Evolutionary conservation across 208 protist genomes (phyloP).

Genomic region (Acanthamoeba castellanii): DNA sequence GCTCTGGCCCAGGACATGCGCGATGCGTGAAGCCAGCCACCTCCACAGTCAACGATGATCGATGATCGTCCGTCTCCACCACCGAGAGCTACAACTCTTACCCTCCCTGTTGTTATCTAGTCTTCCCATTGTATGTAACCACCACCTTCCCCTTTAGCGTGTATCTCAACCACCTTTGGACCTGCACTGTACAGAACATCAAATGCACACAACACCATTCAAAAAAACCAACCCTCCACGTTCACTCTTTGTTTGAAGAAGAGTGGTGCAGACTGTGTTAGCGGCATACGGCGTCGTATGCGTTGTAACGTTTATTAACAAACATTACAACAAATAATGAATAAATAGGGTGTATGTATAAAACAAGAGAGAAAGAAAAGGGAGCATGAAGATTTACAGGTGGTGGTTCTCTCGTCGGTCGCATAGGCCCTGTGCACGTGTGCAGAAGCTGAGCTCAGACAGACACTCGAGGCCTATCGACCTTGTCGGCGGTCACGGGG

Average conservation of each 20-base stretch:
- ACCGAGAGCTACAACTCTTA: too few species aligned
- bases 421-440: too few species aligned
- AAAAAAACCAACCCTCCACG: too few species aligned
- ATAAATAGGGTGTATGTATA: too few species aligned
- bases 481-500: background rate
- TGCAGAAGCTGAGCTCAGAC: background rate
- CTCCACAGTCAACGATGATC: background rate
- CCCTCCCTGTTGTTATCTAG: constrained; percentile 3
- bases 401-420: too few species aligned
- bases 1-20: constrained; percentile 21
- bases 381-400: too few species aligned
- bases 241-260: too few species aligned
- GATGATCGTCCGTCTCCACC: background rate
- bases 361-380: too few species aligned
- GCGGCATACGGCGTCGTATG: too few species aligned
- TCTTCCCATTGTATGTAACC: background rate
- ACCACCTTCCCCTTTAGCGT: background rate
- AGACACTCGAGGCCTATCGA: background rate
- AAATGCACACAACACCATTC: background rate
- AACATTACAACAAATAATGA: too few species aligned
- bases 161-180: background rate
- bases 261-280: too few species aligned
- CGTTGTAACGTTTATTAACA: too few species aligned
- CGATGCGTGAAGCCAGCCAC: background rate
- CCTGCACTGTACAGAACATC: background rate